Conservation (phyloP, 1,139 yeast genomes). For the Zhuliangozyma blackwelliae region DNA sequence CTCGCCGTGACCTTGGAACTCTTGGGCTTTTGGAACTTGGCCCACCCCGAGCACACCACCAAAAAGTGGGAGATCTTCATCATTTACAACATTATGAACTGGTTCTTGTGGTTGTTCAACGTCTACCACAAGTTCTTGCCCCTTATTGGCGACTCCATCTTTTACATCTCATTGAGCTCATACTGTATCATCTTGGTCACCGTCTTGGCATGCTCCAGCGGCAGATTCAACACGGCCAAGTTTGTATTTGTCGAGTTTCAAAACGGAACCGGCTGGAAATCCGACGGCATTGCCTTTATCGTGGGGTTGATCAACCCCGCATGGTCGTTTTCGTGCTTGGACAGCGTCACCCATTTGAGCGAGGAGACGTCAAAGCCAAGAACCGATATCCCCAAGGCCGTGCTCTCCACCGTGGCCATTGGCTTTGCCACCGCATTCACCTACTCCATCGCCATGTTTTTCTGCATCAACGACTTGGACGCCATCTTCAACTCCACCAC, state of each 20-base stretch:
- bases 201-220: slow-evolving; percentile 35
- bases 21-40: slow-evolving; percentile 47
- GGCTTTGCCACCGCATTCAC: slow-evolving; percentile 38
- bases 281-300: slow-evolving; percentile 40
- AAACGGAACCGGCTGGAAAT: slow-evolving; percentile 39
- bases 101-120: slow-evolving; percentile 31
- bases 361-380: slow-evolving; percentile 37
- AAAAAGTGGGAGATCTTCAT: slow-evolving; percentile 52
- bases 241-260: slow-evolving; percentile 37
- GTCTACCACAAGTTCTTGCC: slow-evolving; percentile 37
- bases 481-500: slow-evolving; percentile 24
- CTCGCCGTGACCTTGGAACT: slow-evolving; percentile 45
- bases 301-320: slow-evolving; percentile 42
- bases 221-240: slow-evolving; percentile 30
- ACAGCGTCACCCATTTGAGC: slow-evolving; percentile 41
- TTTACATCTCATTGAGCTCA: slow-evolving; percentile 34
- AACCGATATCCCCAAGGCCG: slow-evolving; percentile 39
- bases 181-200: slow-evolving; percentile 34
- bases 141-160: slow-evolving; percentile 29
- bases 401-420: slow-evolving; percentile 39
- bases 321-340: slow-evolving; percentile 43
- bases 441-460: slow-evolving; percentile 41
- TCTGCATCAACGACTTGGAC: slow-evolving; percentile 31
- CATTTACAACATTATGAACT: slow-evolving; percentile 38
- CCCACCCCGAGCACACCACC: slow-evolving; percentile 39